phyloP scores from a whole-genome alignment of 2,329 filamentous ascomycete genomes.

The Shiraia bambusicola region DNA sequence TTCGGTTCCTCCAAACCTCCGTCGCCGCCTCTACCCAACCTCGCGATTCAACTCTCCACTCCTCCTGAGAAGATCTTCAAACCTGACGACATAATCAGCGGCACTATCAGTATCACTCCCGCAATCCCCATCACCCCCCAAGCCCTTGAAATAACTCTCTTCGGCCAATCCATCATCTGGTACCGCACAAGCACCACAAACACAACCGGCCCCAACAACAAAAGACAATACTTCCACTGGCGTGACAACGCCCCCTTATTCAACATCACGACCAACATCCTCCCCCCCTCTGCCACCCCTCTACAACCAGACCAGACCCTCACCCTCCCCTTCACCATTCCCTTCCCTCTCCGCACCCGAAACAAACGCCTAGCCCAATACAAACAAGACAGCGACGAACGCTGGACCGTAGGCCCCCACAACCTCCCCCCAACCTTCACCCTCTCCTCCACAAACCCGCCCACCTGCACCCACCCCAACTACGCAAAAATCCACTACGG shows the following conservation, averaged over 20 bases:
- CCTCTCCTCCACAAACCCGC: neutral
- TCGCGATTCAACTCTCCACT: slow-evolving; percentile 17
- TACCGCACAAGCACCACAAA: slow-evolving; percentile 9
- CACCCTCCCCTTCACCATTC: slow-evolving; percentile 24
- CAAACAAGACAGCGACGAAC: slow-evolving; percentile 12
- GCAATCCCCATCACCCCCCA: slow-evolving; percentile 15
- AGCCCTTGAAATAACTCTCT: slow-evolving; percentile 23
- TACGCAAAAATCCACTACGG: slow-evolving; percentile 23
- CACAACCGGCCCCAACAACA: neutral
- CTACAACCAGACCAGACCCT: slow-evolving; percentile 15
- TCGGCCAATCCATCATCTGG: slow-evolving; percentile 25
- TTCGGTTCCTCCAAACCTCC: slow-evolving; percentile 18
- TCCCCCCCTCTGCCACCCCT: slow-evolving; percentile 2
- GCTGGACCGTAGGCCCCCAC: slow-evolving; percentile 20
- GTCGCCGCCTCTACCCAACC: slow-evolving; percentile 14
- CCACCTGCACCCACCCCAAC: slow-evolving; percentile 10
- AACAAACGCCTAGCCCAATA: slow-evolving; percentile 19
- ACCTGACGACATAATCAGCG: slow-evolving; percentile 22
- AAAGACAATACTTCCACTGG: slow-evolving; percentile 20
- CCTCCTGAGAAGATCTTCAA: slow-evolving; percentile 18
- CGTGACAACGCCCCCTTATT: slow-evolving; percentile 28
- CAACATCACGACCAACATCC: slow-evolving; percentile 15
- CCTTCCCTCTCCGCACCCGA: slow-evolving; percentile 18
- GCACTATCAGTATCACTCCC: slow-evolving; percentile 17
- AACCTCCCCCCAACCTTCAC: slow-evolving; percentile 27